Percentiles rank a stretch among this genome's conserved stretches.
These are phyloP conservation scores for Begonia peltatifolia DNA, from an alignment of 306 rosid genomes.

Conservation along the genomic window DNA sequence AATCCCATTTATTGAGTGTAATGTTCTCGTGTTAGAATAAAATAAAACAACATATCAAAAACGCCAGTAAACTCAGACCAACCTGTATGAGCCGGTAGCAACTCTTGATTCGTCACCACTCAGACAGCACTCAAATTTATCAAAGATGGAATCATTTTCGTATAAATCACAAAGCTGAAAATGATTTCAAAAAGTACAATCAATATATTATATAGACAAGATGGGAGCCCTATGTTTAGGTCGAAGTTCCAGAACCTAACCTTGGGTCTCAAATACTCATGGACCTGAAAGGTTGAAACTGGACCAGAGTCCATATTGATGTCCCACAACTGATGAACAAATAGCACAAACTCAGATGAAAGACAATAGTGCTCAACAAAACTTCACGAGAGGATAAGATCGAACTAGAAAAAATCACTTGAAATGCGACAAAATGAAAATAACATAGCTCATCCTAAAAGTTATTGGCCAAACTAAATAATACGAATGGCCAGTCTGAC, in stretches of 20 bases:
- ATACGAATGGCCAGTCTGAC: too few species aligned
- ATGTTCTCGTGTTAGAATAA: too few species aligned
- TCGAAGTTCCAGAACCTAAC: slow-evolving; percentile 16
- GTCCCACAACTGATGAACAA: slow-evolving; percentile 38
- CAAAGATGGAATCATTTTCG: slow-evolving; percentile 92
- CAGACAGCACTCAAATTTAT: slow-evolving; percentile 91
- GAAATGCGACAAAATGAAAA: too few species aligned
- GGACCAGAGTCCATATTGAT: slow-evolving; percentile 56
- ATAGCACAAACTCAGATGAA: slow-evolving; percentile 2
- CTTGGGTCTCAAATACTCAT: slow-evolving; percentile 93
- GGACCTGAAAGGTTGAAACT: slow-evolving; percentile 41
- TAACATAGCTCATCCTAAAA: too few species aligned
- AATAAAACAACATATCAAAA: too few species aligned
- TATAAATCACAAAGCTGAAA: slow-evolving; percentile 81
- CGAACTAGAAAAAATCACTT: too few species aligned
- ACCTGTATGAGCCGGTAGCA: slow-evolving; percentile 99
- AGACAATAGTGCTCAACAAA: slow-evolving; percentile 1
- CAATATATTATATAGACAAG: too few species aligned
- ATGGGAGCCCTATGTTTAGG: too few species aligned
- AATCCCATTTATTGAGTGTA: neutral
- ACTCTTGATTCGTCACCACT: slow-evolving; percentile 84
- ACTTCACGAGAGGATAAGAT: neutral
- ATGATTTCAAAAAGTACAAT: neutral
- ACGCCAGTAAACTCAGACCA: too few species aligned
- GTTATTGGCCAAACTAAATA: too few species aligned